phyloP scores from a whole-genome alignment of 306 rosid genomes.

The Sicyos edulis region DNA sequence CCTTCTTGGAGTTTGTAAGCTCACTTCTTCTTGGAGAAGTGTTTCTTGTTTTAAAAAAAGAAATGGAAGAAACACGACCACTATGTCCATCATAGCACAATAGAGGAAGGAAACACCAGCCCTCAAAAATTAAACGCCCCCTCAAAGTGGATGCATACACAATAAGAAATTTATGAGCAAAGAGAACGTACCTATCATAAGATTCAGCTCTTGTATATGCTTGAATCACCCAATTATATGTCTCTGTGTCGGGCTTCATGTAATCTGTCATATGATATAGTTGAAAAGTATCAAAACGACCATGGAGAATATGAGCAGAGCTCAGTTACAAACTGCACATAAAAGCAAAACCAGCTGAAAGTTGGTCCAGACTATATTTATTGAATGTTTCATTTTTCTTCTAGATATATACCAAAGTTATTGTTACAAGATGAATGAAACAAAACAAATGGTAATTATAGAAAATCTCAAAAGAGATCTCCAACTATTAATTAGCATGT shows the following conservation, averaged over 20 bases:
- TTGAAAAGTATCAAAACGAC: conserved; percentile 11
- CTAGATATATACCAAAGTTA: not conserved
- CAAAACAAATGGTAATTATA: not conserved
- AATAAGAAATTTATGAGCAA: conserved; percentile 5
- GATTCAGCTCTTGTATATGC: conserved; percentile 97
- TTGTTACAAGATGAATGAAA: not conserved
- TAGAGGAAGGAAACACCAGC: not conserved
- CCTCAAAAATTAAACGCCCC: not conserved
- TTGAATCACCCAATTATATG: conserved; percentile 98
- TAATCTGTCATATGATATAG: conserved; percentile 41
- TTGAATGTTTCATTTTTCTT: not conserved
- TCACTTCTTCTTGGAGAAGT: too few species aligned
- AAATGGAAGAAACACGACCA: not conserved
- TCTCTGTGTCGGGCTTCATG: conserved; percentile 92
- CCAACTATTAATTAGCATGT: too few species aligned
- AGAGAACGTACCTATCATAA: conserved; percentile 74
- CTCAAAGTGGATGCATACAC: not conserved
- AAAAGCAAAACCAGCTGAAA: conserved; percentile 14
- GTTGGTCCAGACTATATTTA: conserved; percentile 7
- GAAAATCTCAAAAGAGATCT: not conserved
- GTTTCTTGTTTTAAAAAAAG: too few species aligned
- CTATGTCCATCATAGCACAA: not conserved
- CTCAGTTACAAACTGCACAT: conserved; percentile 10
- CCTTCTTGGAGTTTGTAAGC: too few species aligned
- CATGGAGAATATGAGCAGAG: conserved; percentile 12